These are phyloP conservation scores for Oryza meyeriana DNA, from an alignment of 176 grass and related monocot genomes.

Conservation along the genomic window DNA sequence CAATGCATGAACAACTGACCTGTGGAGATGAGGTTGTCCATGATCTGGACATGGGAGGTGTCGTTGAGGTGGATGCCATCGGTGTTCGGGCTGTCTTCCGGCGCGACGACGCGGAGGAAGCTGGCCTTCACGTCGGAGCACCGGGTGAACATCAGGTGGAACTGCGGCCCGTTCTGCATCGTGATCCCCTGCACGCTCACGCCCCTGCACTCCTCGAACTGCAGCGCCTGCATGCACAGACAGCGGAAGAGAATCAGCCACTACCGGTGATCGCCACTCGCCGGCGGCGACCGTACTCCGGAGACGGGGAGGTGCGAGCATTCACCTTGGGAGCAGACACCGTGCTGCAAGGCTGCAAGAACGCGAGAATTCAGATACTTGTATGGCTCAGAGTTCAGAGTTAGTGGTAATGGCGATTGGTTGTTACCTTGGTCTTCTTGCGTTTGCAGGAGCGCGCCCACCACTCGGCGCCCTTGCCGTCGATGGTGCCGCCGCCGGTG, in stretches of 20 bases:
- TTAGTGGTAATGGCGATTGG: background rate
- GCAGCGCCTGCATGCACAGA: conserved; percentile 46
- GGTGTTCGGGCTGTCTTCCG: conserved; percentile 86
- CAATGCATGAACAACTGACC: conserved; percentile 24
- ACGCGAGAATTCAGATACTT: background rate
- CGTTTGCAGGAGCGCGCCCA: conserved; percentile 77
- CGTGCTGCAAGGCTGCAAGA: conserved; percentile 53
- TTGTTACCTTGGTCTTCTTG: conserved; percentile 50
- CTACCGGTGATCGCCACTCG: background rate
- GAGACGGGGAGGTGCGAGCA: background rate
- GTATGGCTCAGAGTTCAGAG: background rate
- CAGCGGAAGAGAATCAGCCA: background rate
- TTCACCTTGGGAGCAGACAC: conserved; percentile 53
- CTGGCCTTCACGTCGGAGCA: conserved; percentile 58
- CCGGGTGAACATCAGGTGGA: conserved; percentile 65
- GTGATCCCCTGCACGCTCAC: conserved; percentile 55
- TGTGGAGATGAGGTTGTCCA: conserved; percentile 50
- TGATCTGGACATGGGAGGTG: conserved; percentile 46
- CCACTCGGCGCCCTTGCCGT: conserved; percentile 75
- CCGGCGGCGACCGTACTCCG: background rate
- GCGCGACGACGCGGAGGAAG: conserved; percentile 63
- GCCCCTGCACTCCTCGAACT: conserved; percentile 61
- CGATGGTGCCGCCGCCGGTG: conserved; percentile 67
- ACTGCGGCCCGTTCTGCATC: conserved; percentile 68
- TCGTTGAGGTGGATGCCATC: conserved; percentile 82